Percentiles rank a stretch among this genome's conserved stretches.
Conservation (phyloP, 352 stramenopile genomes). For the Pythium biforme region DNA sequence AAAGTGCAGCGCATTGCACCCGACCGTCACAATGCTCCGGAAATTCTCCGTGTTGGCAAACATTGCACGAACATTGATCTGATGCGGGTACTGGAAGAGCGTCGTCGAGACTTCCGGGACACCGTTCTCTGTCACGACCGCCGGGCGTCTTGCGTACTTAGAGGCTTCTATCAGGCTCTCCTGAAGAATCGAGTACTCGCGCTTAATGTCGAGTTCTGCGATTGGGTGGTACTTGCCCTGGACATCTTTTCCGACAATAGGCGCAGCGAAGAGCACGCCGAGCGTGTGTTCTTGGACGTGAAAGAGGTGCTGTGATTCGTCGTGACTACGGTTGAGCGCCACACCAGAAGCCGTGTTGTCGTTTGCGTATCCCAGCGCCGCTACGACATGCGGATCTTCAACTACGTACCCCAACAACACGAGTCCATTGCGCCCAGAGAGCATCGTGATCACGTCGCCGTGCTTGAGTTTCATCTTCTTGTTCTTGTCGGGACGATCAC, state of each 20-base stretch:
- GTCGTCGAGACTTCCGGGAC: conserved; percentile 25
- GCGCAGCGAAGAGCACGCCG: conserved; percentile 93
- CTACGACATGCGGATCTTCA: conserved; percentile 68
- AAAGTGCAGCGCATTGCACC: conserved; percentile 92
- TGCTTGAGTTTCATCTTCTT: conserved; percentile 51
- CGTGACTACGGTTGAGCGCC: conserved; percentile 35
- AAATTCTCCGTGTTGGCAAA: conserved; percentile 94
- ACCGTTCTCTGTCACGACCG: conserved; percentile 1
- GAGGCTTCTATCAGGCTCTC: conserved; percentile 74
- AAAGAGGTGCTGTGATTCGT: conserved; percentile 52
- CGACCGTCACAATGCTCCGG: conserved; percentile 89
- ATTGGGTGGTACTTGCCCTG: conserved; percentile 90
- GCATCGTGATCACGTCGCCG: conserved; percentile 68
- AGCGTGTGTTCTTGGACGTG: conserved; percentile 83
- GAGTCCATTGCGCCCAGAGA: conserved; percentile 58
- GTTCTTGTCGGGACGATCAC: conserved; percentile 43
- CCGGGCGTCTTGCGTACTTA: conserved; percentile 21
- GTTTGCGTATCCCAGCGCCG: conserved; percentile 24
- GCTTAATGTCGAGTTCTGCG: conserved; percentile 79
- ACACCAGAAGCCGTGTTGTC: conserved; percentile 19
- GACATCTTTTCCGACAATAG: conserved; percentile 90
- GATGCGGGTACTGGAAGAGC: conserved; percentile 59
- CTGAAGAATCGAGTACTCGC: conserved; percentile 79
- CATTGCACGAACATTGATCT: conserved; percentile 93
- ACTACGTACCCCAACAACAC: conserved; percentile 71